phyloP scores from a whole-genome alignment of 2,329 filamentous ascomycete species.

The Graphilbum ipis-grandicollis region DNA sequence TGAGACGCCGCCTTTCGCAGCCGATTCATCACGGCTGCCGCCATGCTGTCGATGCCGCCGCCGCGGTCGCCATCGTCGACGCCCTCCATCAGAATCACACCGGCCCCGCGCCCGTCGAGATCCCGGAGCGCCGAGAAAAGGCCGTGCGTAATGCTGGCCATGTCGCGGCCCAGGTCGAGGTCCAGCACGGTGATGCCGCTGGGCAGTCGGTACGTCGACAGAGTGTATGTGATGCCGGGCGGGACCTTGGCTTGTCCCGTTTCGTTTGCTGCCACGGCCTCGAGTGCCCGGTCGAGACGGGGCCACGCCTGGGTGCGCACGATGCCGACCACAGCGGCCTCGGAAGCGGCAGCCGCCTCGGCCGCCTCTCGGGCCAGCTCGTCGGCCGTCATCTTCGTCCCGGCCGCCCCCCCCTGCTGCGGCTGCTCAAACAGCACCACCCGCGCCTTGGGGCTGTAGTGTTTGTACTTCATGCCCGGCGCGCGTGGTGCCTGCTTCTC shows the following conservation, averaged over 20 bases:
- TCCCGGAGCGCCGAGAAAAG: conserved; percentile 78
- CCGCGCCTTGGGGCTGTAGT: conserved; percentile 81
- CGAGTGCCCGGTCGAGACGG: too few relatives aligned
- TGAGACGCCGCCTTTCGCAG: conserved; percentile 59
- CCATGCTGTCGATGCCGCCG: conserved; percentile 58
- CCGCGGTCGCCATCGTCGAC: conserved; percentile 55
- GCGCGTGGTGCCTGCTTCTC: conserved; percentile 48
- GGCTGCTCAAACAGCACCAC: conserved; percentile 62
- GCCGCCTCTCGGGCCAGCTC: conserved; percentile 14
- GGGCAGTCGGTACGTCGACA: conserved; percentile 22
- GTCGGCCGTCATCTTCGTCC: conserved; percentile 16
- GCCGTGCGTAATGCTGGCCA: conserved; percentile 62
- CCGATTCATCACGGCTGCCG: conserved; percentile 74
- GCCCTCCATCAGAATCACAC: conserved; percentile 82
- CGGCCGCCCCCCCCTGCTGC: too few relatives aligned
- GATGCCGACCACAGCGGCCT: conserved; percentile 23
- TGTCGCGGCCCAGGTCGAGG: conserved; percentile 53
- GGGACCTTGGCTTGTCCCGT: too few relatives aligned
- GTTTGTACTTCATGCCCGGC: conserved; percentile 97
- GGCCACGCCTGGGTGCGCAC: conserved; percentile 39
- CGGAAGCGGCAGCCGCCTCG: conserved; percentile 3
- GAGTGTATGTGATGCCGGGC: conserved; percentile 9
- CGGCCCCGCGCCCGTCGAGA: conserved; percentile 61
- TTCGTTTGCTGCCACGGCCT: too few relatives aligned
- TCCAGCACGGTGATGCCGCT: conserved; percentile 37